Conservation (phyloP, 352 stramenopile species). For the Phytophthora rubi region DNA sequence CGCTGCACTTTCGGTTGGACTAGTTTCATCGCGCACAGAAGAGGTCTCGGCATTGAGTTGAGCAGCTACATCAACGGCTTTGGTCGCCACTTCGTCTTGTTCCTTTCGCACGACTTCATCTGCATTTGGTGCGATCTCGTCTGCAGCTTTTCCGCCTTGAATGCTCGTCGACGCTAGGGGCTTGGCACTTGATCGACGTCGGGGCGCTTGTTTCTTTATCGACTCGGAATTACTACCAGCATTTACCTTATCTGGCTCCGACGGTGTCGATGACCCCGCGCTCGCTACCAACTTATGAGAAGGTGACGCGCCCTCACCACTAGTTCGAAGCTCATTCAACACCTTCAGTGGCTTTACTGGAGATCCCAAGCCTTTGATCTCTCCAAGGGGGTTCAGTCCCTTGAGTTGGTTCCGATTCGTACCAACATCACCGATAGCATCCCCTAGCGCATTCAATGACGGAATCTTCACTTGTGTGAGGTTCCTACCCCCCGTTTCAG, state of each 20-base stretch:
- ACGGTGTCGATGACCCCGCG: background rate
- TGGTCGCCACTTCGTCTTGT: background rate
- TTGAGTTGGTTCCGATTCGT: background rate
- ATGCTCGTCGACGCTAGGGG: background rate
- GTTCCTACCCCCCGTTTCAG: background rate
- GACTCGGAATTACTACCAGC: background rate
- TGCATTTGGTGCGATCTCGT: background rate
- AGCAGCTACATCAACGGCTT: background rate
- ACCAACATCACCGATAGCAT: background rate
- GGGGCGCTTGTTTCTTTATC: background rate
- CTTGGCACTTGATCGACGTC: constrained; percentile 2
- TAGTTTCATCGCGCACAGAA: background rate
- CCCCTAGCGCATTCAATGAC: background rate
- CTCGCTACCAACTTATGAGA: constrained; percentile 10
- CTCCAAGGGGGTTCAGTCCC: background rate
- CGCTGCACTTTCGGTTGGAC: background rate
- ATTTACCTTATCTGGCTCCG: background rate
- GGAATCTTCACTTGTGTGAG: constrained; percentile 23
- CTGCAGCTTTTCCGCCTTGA: background rate
- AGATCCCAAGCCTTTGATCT: background rate
- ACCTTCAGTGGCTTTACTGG: constrained; percentile 12
- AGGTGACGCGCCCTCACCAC: constrained; percentile 1
- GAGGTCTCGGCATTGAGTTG: background rate
- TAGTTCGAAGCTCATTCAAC: constrained; percentile 2
- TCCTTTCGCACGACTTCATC: background rate